Evolutionary conservation across 495 filamentous ascomycete species (phyloP).

Genomic region (Daldinia bambusicola): DNA sequence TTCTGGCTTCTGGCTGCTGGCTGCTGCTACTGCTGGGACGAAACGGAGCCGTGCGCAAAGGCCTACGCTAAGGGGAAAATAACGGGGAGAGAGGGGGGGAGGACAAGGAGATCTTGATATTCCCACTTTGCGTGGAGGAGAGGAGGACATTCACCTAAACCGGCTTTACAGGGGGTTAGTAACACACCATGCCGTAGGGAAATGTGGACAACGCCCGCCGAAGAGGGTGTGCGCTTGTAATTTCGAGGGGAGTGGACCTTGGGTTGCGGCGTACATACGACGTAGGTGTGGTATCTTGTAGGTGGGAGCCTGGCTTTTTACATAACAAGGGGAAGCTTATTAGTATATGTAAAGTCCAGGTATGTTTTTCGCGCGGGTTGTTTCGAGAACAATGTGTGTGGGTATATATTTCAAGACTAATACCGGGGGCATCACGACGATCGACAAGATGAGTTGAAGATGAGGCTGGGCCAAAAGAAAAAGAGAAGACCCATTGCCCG

Average conservation of each 20-base stretch:
- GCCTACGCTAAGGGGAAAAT: slow-evolving; percentile 30
- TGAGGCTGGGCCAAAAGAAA: not conserved
- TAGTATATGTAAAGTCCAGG: slow-evolving; percentile 22
- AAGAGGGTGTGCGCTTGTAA: slow-evolving; percentile 43
- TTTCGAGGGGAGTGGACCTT: slow-evolving; percentile 37
- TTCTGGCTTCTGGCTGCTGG: not conserved
- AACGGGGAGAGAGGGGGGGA: slow-evolving; percentile 35
- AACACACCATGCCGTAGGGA: slow-evolving; percentile 36
- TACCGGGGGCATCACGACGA: slow-evolving; percentile 38
- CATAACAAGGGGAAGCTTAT: slow-evolving; percentile 19
- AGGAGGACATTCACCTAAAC: slow-evolving; percentile 18
- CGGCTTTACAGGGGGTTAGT: slow-evolving; percentile 35
- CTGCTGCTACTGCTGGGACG: slow-evolving; percentile 8
- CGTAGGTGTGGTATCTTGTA: slow-evolving; percentile 10
- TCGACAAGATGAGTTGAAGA: slow-evolving; percentile 19
- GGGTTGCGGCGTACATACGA: slow-evolving; percentile 26
- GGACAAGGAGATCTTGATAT: slow-evolving; percentile 40
- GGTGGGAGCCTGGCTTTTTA: slow-evolving; percentile 17
- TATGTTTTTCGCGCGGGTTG: slow-evolving; percentile 32
- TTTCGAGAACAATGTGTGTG: slow-evolving; percentile 42
- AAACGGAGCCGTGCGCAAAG: slow-evolving; percentile 39
- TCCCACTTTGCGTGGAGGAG: slow-evolving; percentile 32
- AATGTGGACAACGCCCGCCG: slow-evolving; percentile 31
- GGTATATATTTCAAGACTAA: slow-evolving; percentile 31
- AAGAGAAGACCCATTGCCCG: slow-evolving; percentile 15